Evolutionary conservation across 1,139 yeast species (phyloP), one percentile per base, ranked within the genome.

Genomic region (Lodderomyces beijingensis): DNA sequence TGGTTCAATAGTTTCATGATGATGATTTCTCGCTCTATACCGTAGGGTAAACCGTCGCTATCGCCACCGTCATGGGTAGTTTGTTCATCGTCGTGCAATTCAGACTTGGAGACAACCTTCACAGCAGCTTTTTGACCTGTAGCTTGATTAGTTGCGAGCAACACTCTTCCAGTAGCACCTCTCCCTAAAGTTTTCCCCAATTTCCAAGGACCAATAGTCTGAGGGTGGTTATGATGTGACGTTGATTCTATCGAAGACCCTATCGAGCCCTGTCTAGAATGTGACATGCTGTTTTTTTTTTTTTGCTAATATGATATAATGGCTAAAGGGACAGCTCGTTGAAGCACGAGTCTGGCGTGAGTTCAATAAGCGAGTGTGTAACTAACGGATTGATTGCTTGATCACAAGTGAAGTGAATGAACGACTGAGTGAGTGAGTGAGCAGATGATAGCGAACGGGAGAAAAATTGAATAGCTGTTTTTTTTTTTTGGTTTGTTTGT

Each of bases 91-190:
- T 67, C 72, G 37, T 62, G 63, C 37, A 72, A 55, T 36, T 68
- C 77, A 20, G 76, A 63, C 49, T 83, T 83, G 23, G 87, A 80
- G 1, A 83, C 88, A 32, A 83, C 87, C 53, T 83, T 83, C 13
- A 83, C 86, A 5, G 94, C 94, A 10, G 91, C 88, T 44, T 79
- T 65, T 47, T 79, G 84, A 12, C 89, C 89, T 1, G 83, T 78
- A 25, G 63, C 56, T 43, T 70, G 65, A 49, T 83, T 82, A 37
- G 82, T 80, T 11, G 89, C 93, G 29, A 83, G 57, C 23, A 85
- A 65, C 3, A 83, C 94, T 39, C 89, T 65, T 3, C 91, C 91
- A 0, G 91, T 81, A 33, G 91, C 84, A 15, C 94, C 94, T 49
- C 85, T 70, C 4, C 94, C 94, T 36, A 83, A 58, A 5, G 91